Percentiles rank a stretch among this genome's conserved stretches.
Conservation (phyloP, 2,329 filamentous ascomycete species). For the Ciborinia camelliae region DNA sequence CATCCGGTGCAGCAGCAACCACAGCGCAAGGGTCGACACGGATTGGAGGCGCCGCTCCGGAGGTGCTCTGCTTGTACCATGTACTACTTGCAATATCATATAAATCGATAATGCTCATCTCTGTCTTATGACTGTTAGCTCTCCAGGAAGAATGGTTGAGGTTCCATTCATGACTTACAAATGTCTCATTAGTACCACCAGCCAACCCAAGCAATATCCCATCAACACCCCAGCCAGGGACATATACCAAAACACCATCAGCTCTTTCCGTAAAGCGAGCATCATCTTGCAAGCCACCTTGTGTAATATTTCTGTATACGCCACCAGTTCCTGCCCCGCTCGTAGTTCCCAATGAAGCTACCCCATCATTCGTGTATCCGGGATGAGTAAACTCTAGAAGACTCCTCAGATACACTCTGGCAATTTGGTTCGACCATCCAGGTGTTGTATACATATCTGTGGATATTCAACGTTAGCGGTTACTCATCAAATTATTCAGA, state of each 20-base stretch:
- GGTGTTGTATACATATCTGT: slow-evolving; percentile 47
- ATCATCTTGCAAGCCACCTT: slow-evolving; percentile 63
- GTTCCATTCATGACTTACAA: slow-evolving; percentile 49
- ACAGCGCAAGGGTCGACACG: slow-evolving; percentile 71
- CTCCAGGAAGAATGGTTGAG: not conserved
- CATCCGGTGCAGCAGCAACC: slow-evolving; percentile 65
- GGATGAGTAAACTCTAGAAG: slow-evolving; percentile 75
- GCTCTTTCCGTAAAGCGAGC: slow-evolving; percentile 69
- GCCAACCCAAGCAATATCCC: slow-evolving; percentile 71
- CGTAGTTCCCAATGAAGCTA: slow-evolving; percentile 51
- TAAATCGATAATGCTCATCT: slow-evolving; percentile 70
- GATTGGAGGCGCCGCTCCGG: slow-evolving; percentile 58
- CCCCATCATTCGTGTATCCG: slow-evolving; percentile 61
- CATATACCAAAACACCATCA: slow-evolving; percentile 68
- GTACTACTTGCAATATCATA: slow-evolving; percentile 68
- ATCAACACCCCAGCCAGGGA: slow-evolving; percentile 69
- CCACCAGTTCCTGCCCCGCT: slow-evolving; percentile 59
- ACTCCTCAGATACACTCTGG: slow-evolving; percentile 68
- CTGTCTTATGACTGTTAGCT: slow-evolving; percentile 43
- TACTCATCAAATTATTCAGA: not conserved
- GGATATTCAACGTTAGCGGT: not conserved
- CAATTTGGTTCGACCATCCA: slow-evolving; percentile 64
- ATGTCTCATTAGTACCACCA: slow-evolving; percentile 66
- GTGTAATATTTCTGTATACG: slow-evolving; percentile 69
- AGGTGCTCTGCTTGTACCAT: slow-evolving; percentile 73